Conservation (phyloP, 164 flowering plant species). For the Magnolia officinalis region DNA sequence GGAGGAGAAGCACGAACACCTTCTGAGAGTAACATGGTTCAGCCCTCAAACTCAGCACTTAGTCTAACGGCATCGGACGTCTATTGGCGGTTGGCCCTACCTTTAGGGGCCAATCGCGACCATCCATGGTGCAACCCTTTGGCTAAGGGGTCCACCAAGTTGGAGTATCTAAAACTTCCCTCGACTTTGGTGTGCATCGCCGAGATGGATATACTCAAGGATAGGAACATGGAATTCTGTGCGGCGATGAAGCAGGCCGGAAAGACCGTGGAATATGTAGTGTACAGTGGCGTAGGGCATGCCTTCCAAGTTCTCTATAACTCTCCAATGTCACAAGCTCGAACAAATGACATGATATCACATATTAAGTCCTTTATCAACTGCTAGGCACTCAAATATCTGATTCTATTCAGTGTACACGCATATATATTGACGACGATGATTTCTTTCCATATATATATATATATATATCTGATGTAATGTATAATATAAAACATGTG, state of each 20-base stretch:
- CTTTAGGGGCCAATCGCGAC: constrained; percentile 39
- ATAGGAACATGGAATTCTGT: constrained; percentile 46
- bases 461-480: too few relatives aligned
- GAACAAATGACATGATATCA: constrained; percentile 38
- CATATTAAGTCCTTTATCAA: constrained; percentile 36
- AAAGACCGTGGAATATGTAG: constrained; percentile 33
- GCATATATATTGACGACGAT: neutral
- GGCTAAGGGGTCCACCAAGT: constrained; percentile 12
- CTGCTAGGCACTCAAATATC: neutral
- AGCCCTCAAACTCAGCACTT: constrained; percentile 37
- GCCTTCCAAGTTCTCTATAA: constrained; percentile 49
- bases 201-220: constrained; percentile 51
- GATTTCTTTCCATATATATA: too few relatives aligned
- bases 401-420: neutral
- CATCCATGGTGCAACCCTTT: constrained; percentile 52
- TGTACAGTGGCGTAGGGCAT: constrained; percentile 51
- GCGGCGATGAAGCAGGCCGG: constrained; percentile 33
- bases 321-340: constrained; percentile 30
- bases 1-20: constrained; percentile 45
- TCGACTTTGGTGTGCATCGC: constrained; percentile 38
- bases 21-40: constrained; percentile 34
- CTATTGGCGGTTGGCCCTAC: constrained; percentile 47
- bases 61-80: constrained; percentile 35
- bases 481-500: too few relatives aligned
- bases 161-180: constrained; percentile 22